These are phyloP conservation scores for Dalbergia oliveri DNA, from an alignment of 306 rosid genomes.

Conservation along the genomic window DNA sequence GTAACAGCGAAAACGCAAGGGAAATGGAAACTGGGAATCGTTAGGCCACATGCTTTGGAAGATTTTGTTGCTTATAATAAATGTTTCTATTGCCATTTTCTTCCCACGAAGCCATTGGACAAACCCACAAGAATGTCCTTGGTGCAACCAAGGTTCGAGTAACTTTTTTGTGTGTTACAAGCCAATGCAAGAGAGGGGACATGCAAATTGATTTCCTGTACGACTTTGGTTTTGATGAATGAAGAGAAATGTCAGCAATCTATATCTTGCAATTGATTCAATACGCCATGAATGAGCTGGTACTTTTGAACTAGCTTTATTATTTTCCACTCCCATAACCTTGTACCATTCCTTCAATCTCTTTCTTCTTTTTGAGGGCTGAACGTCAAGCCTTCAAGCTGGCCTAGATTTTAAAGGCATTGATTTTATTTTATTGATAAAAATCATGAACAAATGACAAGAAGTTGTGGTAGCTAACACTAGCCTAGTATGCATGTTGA, in stretches of 20 bases:
- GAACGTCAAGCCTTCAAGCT: neutral
- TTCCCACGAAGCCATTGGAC: conserved; percentile 19
- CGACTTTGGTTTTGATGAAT: conserved; percentile 41
- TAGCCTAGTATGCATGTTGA: neutral
- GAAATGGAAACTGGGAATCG: conserved; percentile 31
- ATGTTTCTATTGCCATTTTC: conserved; percentile 37
- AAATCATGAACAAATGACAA: neutral
- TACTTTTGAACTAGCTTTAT: conserved; percentile 20
- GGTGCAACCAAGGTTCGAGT: conserved; percentile 36
- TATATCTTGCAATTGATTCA: conserved; percentile 29
- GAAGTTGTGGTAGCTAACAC: neutral
- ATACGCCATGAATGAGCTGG: conserved; percentile 45
- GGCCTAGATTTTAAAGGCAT: conserved; percentile 1
- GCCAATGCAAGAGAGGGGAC: conserved; percentile 38
- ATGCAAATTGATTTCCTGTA: conserved; percentile 49
- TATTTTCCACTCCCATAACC: conserved; percentile 24
- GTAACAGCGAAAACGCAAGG: conserved; percentile 35
- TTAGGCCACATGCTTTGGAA: conserved; percentile 42
- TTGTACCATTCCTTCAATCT: conserved; percentile 4
- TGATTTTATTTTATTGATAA: neutral
- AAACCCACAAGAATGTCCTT: conserved; percentile 41
- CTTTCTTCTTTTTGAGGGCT: conserved; percentile 32
- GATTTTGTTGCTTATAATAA: conserved; percentile 35
- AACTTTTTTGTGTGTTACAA: conserved; percentile 20
- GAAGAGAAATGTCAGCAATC: conserved; percentile 39